Percentiles rank a stretch among this genome's conserved stretches.
Evolutionary conservation across 1,284 basidiomycete species (phyloP).

Genomic region (Sporisorium exsertum): DNA sequence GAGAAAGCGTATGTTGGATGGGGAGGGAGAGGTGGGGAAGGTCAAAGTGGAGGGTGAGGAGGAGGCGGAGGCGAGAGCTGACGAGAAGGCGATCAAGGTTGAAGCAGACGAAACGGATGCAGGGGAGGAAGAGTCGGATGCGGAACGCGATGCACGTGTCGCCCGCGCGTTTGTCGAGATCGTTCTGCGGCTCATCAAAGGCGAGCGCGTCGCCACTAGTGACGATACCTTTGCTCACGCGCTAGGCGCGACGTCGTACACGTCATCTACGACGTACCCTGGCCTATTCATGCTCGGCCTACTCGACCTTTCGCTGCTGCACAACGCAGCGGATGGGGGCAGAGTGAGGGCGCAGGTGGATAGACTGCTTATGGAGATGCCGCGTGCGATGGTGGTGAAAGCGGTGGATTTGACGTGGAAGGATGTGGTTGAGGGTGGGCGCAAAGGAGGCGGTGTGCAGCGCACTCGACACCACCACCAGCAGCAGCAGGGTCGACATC

Average conservation of each 20-base stretch:
- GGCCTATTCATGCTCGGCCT: slow-evolving; percentile 29
- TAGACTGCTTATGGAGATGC: slow-evolving; percentile 26
- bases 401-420: slow-evolving; percentile 32
- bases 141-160: slow-evolving; percentile 11
- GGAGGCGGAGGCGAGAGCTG: background rate
- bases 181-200: slow-evolving; percentile 19
- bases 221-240: background rate
- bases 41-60: slow-evolving; percentile 74
- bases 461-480: background rate
- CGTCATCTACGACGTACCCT: slow-evolving; percentile 8
- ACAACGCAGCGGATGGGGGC: background rate
- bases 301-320: slow-evolving; percentile 18
- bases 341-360: slow-evolving; percentile 12
- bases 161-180: slow-evolving; percentile 24
- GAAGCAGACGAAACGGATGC: background rate
- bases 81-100: background rate
- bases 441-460: slow-evolving; percentile 5
- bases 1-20: slow-evolving; percentile 77
- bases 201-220: slow-evolving; percentile 13
- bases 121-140: slow-evolving; percentile 6
- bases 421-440: slow-evolving; percentile 18
- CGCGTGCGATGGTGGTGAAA: slow-evolving; percentile 9
- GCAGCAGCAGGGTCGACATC: slow-evolving; percentile 2
- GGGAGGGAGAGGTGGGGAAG: slow-evolving; percentile 72
- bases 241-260: background rate